These are phyloP conservation scores for Staphylotrichum longicolle DNA, from an alignment of 495 filamentous ascomycete species.

Conservation along the genomic window DNA sequence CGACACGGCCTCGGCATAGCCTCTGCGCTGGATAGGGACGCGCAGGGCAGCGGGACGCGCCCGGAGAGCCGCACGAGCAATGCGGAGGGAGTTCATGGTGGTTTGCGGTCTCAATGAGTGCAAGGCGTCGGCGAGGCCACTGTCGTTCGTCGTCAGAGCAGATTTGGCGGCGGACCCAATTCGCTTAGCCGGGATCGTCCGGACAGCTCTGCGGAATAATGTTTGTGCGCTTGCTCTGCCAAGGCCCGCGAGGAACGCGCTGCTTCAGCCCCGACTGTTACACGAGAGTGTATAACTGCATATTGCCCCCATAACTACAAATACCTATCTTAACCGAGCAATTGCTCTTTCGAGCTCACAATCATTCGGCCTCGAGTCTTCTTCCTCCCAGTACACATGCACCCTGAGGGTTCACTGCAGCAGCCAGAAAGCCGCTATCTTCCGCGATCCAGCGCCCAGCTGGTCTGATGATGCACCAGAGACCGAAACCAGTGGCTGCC, in stretches of 20 bases:
- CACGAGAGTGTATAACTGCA: too few species aligned
- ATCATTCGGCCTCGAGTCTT: too few species aligned
- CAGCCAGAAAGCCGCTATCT: neutral
- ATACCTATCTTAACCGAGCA: too few species aligned
- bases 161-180: conserved; percentile 40
- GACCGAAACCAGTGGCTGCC: conserved; percentile 1
- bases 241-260: neutral
- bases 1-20: conserved; percentile 89
- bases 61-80: conserved; percentile 82
- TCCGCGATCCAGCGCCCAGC: conserved; percentile 4
- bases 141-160: conserved; percentile 36
- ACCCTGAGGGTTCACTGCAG: neutral
- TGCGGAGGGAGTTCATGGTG: conserved; percentile 88
- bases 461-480: neutral
- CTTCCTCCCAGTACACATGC: neutral
- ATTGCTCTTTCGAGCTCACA: too few species aligned
- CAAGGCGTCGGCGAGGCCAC: conserved; percentile 36
- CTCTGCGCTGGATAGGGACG: conserved; percentile 72
- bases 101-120: conserved; percentile 50
- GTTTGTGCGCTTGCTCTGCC: conserved; percentile 27
- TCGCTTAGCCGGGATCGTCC: conserved; percentile 40
- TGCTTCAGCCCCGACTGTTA: too few species aligned
- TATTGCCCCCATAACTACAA: too few species aligned
- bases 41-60: conserved; percentile 67
- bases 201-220: conserved; percentile 33